Evolutionary conservation across 768 basidiomycete species (phyloP).

Genomic region (Lentinula aciculospora): DNA sequence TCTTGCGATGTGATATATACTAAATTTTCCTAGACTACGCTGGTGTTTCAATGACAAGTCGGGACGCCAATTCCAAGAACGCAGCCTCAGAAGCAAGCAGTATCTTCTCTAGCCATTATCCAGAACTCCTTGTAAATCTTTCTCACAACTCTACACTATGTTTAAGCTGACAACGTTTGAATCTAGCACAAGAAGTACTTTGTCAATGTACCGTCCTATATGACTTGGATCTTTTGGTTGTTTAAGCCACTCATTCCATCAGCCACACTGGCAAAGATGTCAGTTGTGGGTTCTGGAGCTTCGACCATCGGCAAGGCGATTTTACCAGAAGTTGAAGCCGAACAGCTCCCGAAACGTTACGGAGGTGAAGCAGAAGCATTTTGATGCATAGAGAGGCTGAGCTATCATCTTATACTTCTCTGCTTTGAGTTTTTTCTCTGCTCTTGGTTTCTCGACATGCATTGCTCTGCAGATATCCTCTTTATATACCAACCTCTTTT

Average conservation of each 20-base stretch:
- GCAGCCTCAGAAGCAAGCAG: conserved; percentile 70
- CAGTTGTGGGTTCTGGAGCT: conserved; percentile 64
- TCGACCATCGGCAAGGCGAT: conserved; percentile 55
- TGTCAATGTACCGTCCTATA: conserved; percentile 69
- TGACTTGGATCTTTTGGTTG: conserved; percentile 81
- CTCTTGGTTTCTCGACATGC: neutral
- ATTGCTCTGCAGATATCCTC: too few species aligned
- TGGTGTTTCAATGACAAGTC: conserved; percentile 59
- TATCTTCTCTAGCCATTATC: conserved; percentile 75
- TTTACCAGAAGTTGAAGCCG: conserved; percentile 45
- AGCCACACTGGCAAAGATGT: conserved; percentile 77
- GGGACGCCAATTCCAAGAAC: conserved; percentile 70
- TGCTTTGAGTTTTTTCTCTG: neutral
- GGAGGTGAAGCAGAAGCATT: conserved; percentile 62
- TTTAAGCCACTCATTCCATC: conserved; percentile 73
- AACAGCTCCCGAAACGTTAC: conserved; percentile 63
- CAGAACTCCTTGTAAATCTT: conserved; percentile 62
- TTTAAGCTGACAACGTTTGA: neutral
- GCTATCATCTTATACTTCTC: too few species aligned
- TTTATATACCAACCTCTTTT: too few species aligned
- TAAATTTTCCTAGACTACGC: conserved; percentile 83
- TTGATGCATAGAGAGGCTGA: conserved; percentile 14
- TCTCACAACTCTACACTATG: neutral
- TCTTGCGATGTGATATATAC: neutral
- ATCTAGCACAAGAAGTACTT: conserved; percentile 70